A percentile compares a stretch with the other conserved stretches of the same genome.
Evolutionary conservation across 495 filamentous ascomycete genomes (phyloP).

Genomic region (Geopyxis carbonaria): DNA sequence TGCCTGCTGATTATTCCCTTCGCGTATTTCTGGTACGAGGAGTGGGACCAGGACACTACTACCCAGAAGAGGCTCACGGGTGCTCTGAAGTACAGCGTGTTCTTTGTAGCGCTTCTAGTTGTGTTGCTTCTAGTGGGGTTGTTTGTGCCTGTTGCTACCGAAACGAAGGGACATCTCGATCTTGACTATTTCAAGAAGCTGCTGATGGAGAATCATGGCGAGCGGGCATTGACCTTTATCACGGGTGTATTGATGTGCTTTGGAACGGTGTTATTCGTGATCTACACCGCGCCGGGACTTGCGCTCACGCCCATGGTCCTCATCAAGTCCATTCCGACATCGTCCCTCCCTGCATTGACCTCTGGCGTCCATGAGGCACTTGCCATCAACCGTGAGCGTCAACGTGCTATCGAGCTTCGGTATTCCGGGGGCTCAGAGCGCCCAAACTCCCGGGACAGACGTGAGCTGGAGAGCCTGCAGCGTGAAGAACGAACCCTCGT

Average conservation of each 20-base stretch:
- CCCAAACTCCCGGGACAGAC: constrained; percentile 53
- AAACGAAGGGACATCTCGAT: constrained; percentile 44
- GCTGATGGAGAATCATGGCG: constrained; percentile 70
- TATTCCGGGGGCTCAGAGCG: constrained; percentile 44
- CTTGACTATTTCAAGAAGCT: constrained; percentile 83
- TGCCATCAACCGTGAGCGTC: constrained; percentile 73
- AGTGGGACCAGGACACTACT: constrained; percentile 42
- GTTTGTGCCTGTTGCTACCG: constrained; percentile 62
- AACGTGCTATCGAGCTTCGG: constrained; percentile 74
- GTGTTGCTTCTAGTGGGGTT: constrained; percentile 84
- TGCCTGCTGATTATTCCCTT: constrained; percentile 87
- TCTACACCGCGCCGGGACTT: constrained; percentile 79
- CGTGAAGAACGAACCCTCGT: constrained; percentile 86
- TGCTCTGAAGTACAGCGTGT: constrained; percentile 78
- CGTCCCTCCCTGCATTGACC: constrained; percentile 57
- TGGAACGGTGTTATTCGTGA: constrained; percentile 64
- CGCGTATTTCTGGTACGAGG: constrained; percentile 92
- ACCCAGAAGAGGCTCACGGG: constrained; percentile 71
- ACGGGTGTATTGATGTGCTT: constrained; percentile 71
- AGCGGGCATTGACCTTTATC: constrained; percentile 77
- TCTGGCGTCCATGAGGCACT: constrained; percentile 63
- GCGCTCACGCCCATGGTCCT: constrained; percentile 75
- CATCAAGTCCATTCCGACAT: constrained; percentile 73
- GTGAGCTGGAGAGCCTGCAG: constrained; percentile 70
- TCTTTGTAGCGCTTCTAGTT: constrained; percentile 60